phyloP scores from a whole-genome alignment of 768 basidiomycete genomes.

The Phlebiopsis gigantea region DNA sequence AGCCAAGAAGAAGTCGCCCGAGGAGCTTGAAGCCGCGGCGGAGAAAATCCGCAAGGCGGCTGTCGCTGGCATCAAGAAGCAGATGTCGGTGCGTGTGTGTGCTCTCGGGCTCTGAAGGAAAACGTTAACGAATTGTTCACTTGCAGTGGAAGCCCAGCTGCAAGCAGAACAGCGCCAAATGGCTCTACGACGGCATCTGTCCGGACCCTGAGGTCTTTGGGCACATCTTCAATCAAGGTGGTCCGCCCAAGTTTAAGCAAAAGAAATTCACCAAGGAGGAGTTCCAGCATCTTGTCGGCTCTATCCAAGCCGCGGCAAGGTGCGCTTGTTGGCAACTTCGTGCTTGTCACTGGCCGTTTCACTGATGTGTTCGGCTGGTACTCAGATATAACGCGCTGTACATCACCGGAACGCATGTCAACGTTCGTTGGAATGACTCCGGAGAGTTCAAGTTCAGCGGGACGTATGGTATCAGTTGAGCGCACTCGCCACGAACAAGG shows the following conservation, averaged over 20 bases:
- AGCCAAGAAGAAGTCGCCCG: conserved; percentile 30
- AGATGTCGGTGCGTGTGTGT: conserved; percentile 33
- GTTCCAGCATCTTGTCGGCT: conserved; percentile 18
- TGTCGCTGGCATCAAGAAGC: conserved; percentile 45
- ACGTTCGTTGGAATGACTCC: conserved; percentile 39
- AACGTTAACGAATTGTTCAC: neutral
- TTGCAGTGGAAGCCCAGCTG: conserved; percentile 47
- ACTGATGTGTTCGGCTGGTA: neutral
- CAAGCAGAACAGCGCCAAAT: conserved; percentile 41
- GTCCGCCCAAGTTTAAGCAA: conserved; percentile 44
- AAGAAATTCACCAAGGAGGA: conserved; percentile 32
- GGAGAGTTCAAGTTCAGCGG: conserved; percentile 58
- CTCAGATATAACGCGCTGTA: conserved; percentile 35
- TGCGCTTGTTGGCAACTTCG: conserved; percentile 28
- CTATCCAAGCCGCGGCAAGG: conserved; percentile 25
- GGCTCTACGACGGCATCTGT: conserved; percentile 49
- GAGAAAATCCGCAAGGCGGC: conserved; percentile 41
- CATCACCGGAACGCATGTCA: conserved; percentile 38
- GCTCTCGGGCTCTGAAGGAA: neutral
- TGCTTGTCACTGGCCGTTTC: neutral
- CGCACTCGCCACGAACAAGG: too few relatives aligned
- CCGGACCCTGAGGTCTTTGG: conserved; percentile 44
- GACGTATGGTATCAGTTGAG: conserved; percentile 32
- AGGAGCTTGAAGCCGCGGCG: conserved; percentile 36
- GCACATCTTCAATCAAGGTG: conserved; percentile 34